phyloP scores from a whole-genome alignment of 2,329 filamentous ascomycete species.

The Fusarium pseudocircinatum region DNA sequence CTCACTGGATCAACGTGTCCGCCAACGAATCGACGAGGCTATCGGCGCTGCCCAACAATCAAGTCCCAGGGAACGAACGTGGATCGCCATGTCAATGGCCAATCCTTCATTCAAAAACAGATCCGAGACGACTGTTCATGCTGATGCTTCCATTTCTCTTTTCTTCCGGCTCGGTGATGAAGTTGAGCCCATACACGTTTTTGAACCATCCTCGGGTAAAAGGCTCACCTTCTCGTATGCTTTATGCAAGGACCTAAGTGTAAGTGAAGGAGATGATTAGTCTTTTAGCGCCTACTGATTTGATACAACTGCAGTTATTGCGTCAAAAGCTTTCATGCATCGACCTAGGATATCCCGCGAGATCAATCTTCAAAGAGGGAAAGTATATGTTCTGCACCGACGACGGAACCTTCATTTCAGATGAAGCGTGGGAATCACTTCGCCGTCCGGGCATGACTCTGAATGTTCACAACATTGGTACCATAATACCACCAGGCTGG shows the following conservation, averaged over 20 bases:
- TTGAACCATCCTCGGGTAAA: not conserved
- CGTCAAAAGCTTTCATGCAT: too few relatives aligned
- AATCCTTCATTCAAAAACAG: fast-evolving
- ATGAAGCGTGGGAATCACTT: not conserved
- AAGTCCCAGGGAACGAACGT: not conserved
- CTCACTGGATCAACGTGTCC: not conserved
- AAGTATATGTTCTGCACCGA: not conserved
- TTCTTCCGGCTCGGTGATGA: not conserved
- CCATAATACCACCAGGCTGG: not conserved
- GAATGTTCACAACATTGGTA: fast-evolving
- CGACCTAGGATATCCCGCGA: too few relatives aligned
- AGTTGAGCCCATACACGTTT: fast-evolving
- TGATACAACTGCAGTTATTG: fast-evolving
- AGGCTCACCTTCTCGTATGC: not conserved
- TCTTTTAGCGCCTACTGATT: not conserved
- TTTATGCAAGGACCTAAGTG: not conserved
- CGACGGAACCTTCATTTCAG: fast-evolving
- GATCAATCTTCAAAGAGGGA: too few relatives aligned
- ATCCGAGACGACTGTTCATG: fast-evolving
- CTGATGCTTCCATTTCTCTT: not conserved
- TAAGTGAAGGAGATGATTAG: fast-evolving
- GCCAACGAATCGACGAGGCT: not conserved
- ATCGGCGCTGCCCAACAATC: fast-evolving
- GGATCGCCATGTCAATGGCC: not conserved
- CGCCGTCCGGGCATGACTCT: not conserved